phyloP scores from a whole-genome alignment of 2,329 filamentous ascomycete genomes.

The Metarhizium rileyi region DNA sequence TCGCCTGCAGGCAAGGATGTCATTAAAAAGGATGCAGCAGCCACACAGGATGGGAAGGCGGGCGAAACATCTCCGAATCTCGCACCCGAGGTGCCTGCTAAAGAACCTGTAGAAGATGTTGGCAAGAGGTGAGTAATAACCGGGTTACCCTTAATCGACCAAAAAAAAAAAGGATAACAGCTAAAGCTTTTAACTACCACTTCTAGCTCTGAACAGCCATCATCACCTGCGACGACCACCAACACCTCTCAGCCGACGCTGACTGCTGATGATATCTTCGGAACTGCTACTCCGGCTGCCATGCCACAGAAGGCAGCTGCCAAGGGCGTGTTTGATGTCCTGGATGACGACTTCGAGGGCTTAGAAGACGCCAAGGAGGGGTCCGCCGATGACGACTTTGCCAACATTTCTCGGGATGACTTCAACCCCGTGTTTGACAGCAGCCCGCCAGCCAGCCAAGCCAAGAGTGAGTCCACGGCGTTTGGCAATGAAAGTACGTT shows the following conservation, averaged over 20 bases:
- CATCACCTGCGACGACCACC: slow-evolving; percentile 22
- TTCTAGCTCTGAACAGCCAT: slow-evolving; percentile 19
- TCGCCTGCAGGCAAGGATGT: slow-evolving; percentile 31
- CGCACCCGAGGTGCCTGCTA: slow-evolving; percentile 14
- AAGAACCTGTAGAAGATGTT: slow-evolving; percentile 15
- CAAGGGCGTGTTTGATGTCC: slow-evolving; percentile 59
- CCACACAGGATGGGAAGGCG: slow-evolving; percentile 2
- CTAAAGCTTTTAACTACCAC: not conserved
- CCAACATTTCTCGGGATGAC: slow-evolving; percentile 63
- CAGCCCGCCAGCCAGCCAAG: slow-evolving; percentile 43
- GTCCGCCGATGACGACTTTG: slow-evolving; percentile 69
- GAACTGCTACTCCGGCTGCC: slow-evolving; percentile 18
- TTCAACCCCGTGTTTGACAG: slow-evolving; percentile 79
- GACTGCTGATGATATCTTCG: slow-evolving; percentile 32
- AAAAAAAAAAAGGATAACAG: not conserved
- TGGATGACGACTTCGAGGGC: slow-evolving; percentile 73
- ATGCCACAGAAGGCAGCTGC: slow-evolving; percentile 20
- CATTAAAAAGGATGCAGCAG: slow-evolving; percentile 8
- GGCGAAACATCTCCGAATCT: not conserved
- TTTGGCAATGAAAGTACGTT: slow-evolving; percentile 49
- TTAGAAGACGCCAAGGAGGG: slow-evolving; percentile 78
- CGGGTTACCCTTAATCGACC: not conserved
- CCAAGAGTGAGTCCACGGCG: slow-evolving; percentile 42
- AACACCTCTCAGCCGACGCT: slow-evolving; percentile 21
- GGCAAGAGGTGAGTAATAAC: slow-evolving; percentile 16